Conservation (phyloP, 768 basidiomycete genomes). For the Tephrocybe sp. region DNA sequence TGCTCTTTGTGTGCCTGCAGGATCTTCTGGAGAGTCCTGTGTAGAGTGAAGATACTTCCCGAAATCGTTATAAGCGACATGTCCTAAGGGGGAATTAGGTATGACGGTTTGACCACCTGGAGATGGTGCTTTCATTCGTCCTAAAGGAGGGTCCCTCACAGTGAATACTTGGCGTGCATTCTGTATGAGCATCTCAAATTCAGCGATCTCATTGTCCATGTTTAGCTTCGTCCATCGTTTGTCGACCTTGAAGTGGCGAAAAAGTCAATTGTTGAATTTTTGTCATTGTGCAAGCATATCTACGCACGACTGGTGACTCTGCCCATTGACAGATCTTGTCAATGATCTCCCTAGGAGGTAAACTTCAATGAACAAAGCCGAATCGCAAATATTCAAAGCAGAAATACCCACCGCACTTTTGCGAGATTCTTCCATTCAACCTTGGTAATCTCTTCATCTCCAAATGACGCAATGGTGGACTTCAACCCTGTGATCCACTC, state of each 20-base stretch:
- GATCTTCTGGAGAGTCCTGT: too few species aligned
- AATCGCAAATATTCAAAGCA: not conserved
- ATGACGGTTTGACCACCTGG: not conserved
- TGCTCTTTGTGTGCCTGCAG: too few species aligned
- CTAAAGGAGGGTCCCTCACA: not conserved
- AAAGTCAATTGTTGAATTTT: too few species aligned
- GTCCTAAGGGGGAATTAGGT: not conserved
- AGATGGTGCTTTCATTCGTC: not conserved
- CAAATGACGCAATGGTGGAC: not conserved
- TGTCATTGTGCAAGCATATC: not conserved
- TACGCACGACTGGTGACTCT: not conserved
- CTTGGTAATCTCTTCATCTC: conserved; percentile 4
- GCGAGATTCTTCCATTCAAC: not conserved
- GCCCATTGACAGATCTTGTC: not conserved
- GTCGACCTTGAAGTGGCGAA: not conserved
- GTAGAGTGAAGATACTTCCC: not conserved
- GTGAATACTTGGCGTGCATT: conserved; percentile 5
- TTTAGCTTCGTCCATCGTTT: not conserved
- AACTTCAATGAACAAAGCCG: not conserved
- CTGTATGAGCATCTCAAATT: conserved; percentile 7
- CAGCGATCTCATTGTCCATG: conserved; percentile 9
- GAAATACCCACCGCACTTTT: not conserved
- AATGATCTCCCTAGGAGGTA: not conserved
- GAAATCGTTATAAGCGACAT: conserved; percentile 7
- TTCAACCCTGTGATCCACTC: conserved; percentile 7